Evolutionary conservation across 2,329 filamentous ascomycete genomes (phyloP).

Genomic region (Phaeosphaeriaceae sp.): DNA sequence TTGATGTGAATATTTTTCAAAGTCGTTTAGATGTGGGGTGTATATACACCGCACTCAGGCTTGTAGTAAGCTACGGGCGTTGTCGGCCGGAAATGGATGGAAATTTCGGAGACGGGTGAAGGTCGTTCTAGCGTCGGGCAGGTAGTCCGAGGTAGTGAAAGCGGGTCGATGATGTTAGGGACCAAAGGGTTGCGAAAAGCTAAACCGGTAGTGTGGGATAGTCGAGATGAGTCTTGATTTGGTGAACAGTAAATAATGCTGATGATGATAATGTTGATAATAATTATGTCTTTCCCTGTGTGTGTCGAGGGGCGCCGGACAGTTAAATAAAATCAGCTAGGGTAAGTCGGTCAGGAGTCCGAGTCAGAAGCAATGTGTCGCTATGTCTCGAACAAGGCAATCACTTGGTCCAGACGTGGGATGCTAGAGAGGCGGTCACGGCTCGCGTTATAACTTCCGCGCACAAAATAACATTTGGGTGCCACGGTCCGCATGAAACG

Average conservation of each 20-base stretch:
- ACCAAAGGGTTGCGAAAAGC: constrained; percentile 24
- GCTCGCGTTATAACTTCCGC: constrained; percentile 41
- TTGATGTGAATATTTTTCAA: constrained; percentile 15
- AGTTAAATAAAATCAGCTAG: constrained; percentile 16
- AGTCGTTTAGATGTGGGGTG: constrained; percentile 21
- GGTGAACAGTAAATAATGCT: too few species aligned
- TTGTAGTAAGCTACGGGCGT: constrained; percentile 20
- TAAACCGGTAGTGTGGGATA: constrained; percentile 21
- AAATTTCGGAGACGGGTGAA: constrained; percentile 15
- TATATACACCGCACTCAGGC: constrained; percentile 33
- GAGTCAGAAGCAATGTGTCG: constrained; percentile 42
- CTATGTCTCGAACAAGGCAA: constrained; percentile 38
- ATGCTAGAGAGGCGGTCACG: constrained; percentile 31
- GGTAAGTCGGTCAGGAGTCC: constrained; percentile 39
- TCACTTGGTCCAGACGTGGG: constrained; percentile 42
- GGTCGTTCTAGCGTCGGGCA: constrained; percentile 29
- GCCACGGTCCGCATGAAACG: constrained; percentile 34
- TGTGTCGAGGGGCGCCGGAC: constrained; percentile 9
- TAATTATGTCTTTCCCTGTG: too few species aligned
- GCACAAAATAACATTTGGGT: constrained; percentile 29
- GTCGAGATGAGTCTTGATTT: constrained; percentile 14
- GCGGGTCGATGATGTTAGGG: constrained; percentile 35
- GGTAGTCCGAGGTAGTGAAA: constrained; percentile 35
- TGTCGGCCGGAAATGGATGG: constrained; percentile 26
- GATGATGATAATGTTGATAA: too few species aligned